Evolutionary conservation across 78 protist genomes (phyloP), one percentile per base, ranked within the genome.

Genomic region (Polysphondylium violaceum): DNA sequence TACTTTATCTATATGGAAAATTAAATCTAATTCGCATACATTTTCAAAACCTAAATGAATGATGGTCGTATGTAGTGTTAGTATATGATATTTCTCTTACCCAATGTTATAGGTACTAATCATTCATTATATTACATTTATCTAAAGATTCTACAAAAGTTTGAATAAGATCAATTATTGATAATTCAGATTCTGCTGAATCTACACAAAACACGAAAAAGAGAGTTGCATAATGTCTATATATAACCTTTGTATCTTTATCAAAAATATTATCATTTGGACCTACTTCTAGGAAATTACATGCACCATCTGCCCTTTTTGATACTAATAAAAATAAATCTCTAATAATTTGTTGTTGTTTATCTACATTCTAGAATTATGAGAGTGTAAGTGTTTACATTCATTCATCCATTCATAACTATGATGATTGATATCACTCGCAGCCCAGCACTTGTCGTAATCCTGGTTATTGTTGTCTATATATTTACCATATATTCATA

Each of bases 71-170:
- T n/a, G n/a, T n/a, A n/a, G n/a, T n/a, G n/a, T n/a, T n/a, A n/a
- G n/a, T n/a, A n/a, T n/a, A n/a, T n/a, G n/a, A n/a, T n/a, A n/a
- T n/a, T n/a, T n/a, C n/a, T n/a, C n/a, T n/a, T n/a, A n/a, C n/a
- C n/a, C 16, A 56, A 56, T 56, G 63, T 14, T 17, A 6, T 4
- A 56, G 7, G n/a, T 68, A 11, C 6, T 19, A 38, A 64, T 64
- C n/a, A n/a, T n/a, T n/a, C n/a, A n/a, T n/a, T n/a, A 58, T 17
- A 17, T 31, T 79, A 85, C 94, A 64, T 40, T 87, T 76, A 94
- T 98, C 99, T 29, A 98, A 87, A 3, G 98, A 65, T 77, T 98
- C 99, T 53, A 98, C 99, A 72, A 98, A 98, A n/a, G 97, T 96
- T 76, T 95, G 95, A 33, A 90, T 58, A 16, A 97, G 86, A 59